Evolutionary conservation across 225 moss, liverwort and hornwort genomes (phyloP).

Genomic region (Pleurozium schreberi): DNA sequence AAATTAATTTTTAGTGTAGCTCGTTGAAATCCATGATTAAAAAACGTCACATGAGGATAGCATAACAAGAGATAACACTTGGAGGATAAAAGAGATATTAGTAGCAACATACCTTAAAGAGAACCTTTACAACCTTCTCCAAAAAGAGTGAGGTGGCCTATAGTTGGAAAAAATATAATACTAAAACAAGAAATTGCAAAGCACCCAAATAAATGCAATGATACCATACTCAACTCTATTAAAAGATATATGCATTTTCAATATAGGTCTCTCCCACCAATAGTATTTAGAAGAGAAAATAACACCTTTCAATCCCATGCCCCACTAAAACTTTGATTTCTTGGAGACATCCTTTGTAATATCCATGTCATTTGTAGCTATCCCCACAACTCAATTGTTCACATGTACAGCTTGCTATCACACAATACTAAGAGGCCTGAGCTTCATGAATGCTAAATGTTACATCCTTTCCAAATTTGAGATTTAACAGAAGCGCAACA

Average conservation of each 20-base stretch:
- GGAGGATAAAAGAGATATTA: background rate
- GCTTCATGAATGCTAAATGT: background rate
- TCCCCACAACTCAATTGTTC: slow-evolving; percentile 51
- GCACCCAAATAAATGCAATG: background rate
- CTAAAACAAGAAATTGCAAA: background rate
- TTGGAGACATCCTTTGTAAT: slow-evolving; percentile 60
- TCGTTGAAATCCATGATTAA: background rate
- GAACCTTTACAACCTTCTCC: slow-evolving; percentile 85
- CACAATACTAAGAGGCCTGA: background rate
- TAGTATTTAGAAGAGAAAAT: background rate
- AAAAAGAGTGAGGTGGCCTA: slow-evolving; percentile 69
- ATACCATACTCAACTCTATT: background rate
- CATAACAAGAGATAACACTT: background rate
- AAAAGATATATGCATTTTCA: background rate
- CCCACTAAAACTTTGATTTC: slow-evolving; percentile 59
- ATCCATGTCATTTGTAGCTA: slow-evolving; percentile 81
- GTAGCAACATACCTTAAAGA: slow-evolving; percentile 43
- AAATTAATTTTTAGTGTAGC: background rate
- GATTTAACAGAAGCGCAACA: too few relatives aligned
- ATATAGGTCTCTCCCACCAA: background rate
- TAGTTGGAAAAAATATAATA: background rate
- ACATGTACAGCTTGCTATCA: slow-evolving; percentile 38
- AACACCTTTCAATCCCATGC: slow-evolving; percentile 66
- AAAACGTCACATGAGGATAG: background rate
- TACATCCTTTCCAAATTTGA: background rate